Conservation (phyloP, 208 protist genomes). For the Trypanosoma grayi region DNA sequence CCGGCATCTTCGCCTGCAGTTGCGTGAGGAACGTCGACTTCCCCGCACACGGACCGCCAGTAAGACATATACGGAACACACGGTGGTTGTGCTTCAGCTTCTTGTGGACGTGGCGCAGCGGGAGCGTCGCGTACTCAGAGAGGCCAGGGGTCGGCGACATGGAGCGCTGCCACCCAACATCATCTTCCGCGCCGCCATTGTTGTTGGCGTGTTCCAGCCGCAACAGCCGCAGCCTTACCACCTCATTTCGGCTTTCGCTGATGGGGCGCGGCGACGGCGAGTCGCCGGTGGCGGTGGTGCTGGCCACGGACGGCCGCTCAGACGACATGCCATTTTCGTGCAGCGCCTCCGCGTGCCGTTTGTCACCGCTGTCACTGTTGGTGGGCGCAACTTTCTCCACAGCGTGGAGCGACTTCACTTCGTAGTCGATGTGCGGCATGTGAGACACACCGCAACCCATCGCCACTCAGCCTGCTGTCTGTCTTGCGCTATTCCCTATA, state of each 20-base stretch:
- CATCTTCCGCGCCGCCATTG: background rate
- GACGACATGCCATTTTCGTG: conserved; percentile 14
- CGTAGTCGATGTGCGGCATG: background rate
- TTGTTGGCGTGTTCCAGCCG: background rate
- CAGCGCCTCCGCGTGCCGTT: background rate
- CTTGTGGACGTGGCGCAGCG: conserved; percentile 43
- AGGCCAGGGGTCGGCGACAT: conserved; percentile 53
- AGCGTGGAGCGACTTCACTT: background rate
- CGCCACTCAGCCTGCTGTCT: too few relatives aligned
- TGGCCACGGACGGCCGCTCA: background rate
- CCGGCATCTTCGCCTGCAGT: conserved; percentile 56
- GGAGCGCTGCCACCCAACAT: conserved; percentile 34
- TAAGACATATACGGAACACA: conserved; percentile 72
- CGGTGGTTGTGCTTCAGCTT: conserved; percentile 45
- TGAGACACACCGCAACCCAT: conserved; percentile 17
- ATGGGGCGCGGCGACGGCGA: conserved; percentile 4
- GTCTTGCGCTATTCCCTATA: too few relatives aligned
- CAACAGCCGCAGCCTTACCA: background rate
- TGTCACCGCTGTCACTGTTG: background rate
- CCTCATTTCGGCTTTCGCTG: background rate
- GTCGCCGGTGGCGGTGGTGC: background rate
- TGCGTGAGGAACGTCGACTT: conserved; percentile 75
- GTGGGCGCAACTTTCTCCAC: background rate
- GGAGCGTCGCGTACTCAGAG: conserved; percentile 39
- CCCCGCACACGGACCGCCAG: conserved; percentile 79